Evolutionary conservation across 352 stramenopile species (phyloP).

Genomic region (Phytophthora europaea): DNA sequence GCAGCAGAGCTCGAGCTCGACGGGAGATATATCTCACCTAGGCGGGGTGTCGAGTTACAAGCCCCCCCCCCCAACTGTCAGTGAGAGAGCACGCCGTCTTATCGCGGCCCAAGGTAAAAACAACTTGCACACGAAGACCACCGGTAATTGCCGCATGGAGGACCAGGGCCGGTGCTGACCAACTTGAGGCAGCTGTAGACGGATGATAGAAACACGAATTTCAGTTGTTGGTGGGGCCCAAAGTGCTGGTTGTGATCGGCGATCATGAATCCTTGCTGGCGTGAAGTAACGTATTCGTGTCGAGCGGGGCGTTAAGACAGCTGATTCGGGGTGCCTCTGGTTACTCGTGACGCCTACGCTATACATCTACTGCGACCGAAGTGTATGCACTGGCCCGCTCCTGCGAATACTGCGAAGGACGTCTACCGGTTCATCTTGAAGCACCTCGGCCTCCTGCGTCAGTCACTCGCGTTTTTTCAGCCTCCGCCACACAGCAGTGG

Average conservation of each 20-base stretch:
- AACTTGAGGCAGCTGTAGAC: not conserved
- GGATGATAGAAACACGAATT: not conserved
- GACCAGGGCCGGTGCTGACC: not conserved
- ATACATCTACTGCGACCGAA: too few species aligned
- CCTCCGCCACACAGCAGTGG: not conserved
- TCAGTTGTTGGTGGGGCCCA: not conserved
- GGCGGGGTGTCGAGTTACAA: not conserved
- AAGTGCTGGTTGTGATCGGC: too few species aligned
- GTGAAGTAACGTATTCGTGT: too few species aligned
- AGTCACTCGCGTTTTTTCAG: slow-evolving; percentile 26
- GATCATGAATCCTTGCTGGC: too few species aligned
- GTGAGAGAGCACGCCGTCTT: not conserved
- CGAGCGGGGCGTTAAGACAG: too few species aligned
- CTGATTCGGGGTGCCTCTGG: too few species aligned
- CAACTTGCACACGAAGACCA: not conserved
- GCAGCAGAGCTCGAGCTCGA: too few species aligned
- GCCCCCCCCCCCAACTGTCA: not conserved
- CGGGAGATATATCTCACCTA: too few species aligned
- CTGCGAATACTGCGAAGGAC: too few species aligned
- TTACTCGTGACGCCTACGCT: too few species aligned
- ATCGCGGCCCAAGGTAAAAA: not conserved
- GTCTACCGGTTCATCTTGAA: not conserved
- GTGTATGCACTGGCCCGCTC: too few species aligned
- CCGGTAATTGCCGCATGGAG: not conserved
- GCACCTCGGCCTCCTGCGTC: slow-evolving; percentile 14